phyloP scores from a whole-genome alignment of 2,329 filamentous ascomycete genomes.

The Monosporascus sp. region DNA sequence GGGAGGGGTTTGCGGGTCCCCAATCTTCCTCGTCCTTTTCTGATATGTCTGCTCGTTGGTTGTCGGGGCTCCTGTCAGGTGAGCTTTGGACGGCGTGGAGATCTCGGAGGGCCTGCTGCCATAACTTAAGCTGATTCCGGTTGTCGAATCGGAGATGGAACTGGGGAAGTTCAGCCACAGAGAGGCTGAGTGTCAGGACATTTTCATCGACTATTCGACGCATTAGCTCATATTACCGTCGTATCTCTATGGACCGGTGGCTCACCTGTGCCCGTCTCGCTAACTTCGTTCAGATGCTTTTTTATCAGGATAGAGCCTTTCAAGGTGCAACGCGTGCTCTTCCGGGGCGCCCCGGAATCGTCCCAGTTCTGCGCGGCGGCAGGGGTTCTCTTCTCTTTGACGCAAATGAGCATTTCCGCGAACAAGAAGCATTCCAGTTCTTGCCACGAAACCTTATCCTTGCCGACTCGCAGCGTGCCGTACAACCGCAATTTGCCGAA shows the following conservation, averaged over 20 bases:
- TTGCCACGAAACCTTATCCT: conserved; percentile 95
- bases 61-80: conserved; percentile 64
- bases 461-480: conserved; percentile 86
- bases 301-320: conserved; percentile 98
- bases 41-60: conserved; percentile 70
- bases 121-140: conserved; percentile 76
- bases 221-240: conserved; percentile 24
- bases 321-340: conserved; percentile 72
- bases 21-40: conserved; percentile 87
- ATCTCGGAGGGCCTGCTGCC: conserved; percentile 83
- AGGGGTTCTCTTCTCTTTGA: conserved; percentile 86
- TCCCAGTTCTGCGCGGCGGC: conserved; percentile 60
- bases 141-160: conserved; percentile 91
- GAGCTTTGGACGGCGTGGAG: conserved; percentile 66
- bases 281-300: conserved; percentile 89
- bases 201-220: conserved; percentile 59
- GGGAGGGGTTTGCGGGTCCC: too few species aligned
- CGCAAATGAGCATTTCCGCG: conserved; percentile 97
- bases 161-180: conserved; percentile 84
- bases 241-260: conserved; percentile 16
- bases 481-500: conserved; percentile 91
- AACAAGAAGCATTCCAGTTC: conserved; percentile 96
- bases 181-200: conserved; percentile 81
- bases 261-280: conserved; percentile 56
- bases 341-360: conserved; percentile 51